A percentile compares a stretch with the other conserved stretches of the same genome.
These are phyloP conservation scores for Colletotrichum orchidophilum DNA, from an alignment of 2,329 filamentous ascomycete species.

Conservation along the genomic window DNA sequence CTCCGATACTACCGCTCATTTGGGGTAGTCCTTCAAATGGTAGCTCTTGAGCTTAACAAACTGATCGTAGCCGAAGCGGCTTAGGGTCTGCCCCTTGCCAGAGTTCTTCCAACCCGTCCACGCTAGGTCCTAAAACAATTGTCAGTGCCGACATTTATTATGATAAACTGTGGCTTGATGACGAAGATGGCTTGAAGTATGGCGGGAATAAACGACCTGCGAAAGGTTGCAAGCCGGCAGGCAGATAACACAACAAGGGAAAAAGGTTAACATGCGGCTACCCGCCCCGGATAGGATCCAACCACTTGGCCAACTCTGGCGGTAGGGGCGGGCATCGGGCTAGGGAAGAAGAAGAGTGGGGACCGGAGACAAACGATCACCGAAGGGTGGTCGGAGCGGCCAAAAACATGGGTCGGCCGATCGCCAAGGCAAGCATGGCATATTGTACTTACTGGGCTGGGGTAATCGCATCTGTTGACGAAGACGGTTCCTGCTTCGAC, in stretches of 20 bases:
- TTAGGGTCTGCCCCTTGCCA: constrained; percentile 89
- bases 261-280: neutral
- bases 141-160: neutral
- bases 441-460: constrained; percentile 77
- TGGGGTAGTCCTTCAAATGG: constrained; percentile 85
- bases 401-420: neutral
- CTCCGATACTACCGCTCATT: constrained; percentile 49
- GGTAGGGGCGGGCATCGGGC: neutral
- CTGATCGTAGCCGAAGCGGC: constrained; percentile 91
- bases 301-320: neutral
- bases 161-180: neutral
- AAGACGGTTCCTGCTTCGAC: constrained; percentile 96
- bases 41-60: constrained; percentile 97
- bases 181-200: constrained; percentile 34
- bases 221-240: neutral
- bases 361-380: constrained; percentile 16
- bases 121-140: constrained; percentile 75
- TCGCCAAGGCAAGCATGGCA: neutral
- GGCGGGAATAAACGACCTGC: neutral
- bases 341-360: neutral
- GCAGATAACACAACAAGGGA: neutral
- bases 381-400: neutral
- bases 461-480: constrained; percentile 93
- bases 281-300: neutral
- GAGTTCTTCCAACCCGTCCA: constrained; percentile 99